Conservation (phyloP, 495 filamentous ascomycete species). For the Talaromyces stipitatus region DNA sequence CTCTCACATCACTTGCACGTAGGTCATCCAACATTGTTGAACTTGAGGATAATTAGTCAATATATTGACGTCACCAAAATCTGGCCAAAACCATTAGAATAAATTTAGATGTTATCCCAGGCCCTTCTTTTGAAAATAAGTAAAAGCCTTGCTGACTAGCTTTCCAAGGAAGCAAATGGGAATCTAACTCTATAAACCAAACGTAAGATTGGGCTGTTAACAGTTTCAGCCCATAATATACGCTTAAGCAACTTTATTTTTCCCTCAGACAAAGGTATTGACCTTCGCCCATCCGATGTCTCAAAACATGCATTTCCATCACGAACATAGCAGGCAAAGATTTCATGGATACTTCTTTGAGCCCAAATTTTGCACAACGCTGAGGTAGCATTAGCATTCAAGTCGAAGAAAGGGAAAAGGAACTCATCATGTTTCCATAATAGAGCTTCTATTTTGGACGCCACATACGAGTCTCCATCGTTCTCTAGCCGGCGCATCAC, state of each 20-base stretch:
- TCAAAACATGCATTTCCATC: background rate
- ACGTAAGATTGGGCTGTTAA: background rate
- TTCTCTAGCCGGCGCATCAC: background rate
- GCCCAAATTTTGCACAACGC: conserved; percentile 1
- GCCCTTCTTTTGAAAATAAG: background rate
- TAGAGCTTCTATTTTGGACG: background rate
- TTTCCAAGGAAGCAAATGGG: background rate
- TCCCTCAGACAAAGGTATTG: background rate
- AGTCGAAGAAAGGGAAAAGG: background rate
- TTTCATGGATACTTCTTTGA: conserved; percentile 1
- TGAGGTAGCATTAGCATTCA: background rate
- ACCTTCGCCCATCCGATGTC: background rate
- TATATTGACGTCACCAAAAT: background rate
- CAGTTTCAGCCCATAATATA: background rate
- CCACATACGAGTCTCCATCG: background rate
- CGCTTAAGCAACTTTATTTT: background rate
- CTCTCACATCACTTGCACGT: background rate
- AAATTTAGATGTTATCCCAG: background rate
- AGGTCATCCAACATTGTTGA: background rate
- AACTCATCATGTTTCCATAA: conserved; percentile 2
- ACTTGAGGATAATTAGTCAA: background rate
- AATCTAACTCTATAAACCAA: background rate
- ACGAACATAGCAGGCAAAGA: background rate
- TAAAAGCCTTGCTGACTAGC: background rate
- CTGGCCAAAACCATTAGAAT: background rate